Conservation (phyloP, 495 filamentous ascomycete genomes). For the Penicillium coprophilum region DNA sequence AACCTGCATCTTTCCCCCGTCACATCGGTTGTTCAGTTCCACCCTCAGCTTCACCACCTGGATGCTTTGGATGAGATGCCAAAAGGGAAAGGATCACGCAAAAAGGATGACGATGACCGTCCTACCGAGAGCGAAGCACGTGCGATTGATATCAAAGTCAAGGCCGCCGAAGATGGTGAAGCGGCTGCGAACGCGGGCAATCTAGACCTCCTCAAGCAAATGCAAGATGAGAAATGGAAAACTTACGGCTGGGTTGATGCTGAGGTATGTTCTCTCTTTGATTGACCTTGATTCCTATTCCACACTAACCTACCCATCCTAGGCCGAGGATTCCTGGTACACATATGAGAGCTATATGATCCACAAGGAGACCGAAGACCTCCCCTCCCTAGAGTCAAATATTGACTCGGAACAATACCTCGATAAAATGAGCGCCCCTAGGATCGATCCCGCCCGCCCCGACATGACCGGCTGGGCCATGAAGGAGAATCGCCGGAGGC, state of each 20-base stretch:
- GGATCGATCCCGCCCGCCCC: slow-evolving; percentile 52
- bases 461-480: slow-evolving; percentile 53
- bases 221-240: slow-evolving; percentile 69
- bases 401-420: slow-evolving; percentile 60
- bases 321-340: slow-evolving; percentile 61
- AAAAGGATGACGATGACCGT: slow-evolving; percentile 49
- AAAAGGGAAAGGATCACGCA: slow-evolving; percentile 35
- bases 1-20: slow-evolving; percentile 69
- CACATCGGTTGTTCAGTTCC: slow-evolving; percentile 67
- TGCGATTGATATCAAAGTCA: slow-evolving; percentile 66
- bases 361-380: slow-evolving; percentile 48
- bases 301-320: slow-evolving; percentile 22
- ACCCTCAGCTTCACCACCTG: slow-evolving; percentile 72
- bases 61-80: slow-evolving; percentile 62
- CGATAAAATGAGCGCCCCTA: slow-evolving; percentile 63
- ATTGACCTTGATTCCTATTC: background rate
- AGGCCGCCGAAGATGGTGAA: slow-evolving; percentile 58
- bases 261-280: slow-evolving; percentile 45
- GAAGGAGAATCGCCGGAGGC: slow-evolving; percentile 49
- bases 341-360: slow-evolving; percentile 61
- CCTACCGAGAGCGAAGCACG: slow-evolving; percentile 53
- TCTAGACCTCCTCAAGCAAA: slow-evolving; percentile 54
- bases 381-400: slow-evolving; percentile 51
- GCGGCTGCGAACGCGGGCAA: slow-evolving; percentile 49
- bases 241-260: slow-evolving; percentile 66